These are phyloP conservation scores for Diaporthe sp. DNA, from an alignment of 2,329 filamentous ascomycete species.

Conservation along the genomic window DNA sequence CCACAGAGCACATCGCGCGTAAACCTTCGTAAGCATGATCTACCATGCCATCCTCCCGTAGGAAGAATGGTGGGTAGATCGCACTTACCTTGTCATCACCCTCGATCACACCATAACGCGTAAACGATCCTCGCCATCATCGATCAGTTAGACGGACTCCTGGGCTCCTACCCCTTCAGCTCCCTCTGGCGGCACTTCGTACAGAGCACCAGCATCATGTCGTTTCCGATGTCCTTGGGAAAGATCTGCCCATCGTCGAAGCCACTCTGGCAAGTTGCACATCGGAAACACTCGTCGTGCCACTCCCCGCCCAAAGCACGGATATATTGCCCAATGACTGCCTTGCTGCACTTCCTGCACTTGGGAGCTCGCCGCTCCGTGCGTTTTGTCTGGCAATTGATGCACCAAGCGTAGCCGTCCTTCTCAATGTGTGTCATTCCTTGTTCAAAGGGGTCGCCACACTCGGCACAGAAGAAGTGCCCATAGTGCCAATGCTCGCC, in stretches of 20 bases:
- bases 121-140: neutral
- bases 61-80: neutral
- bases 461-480: slow-evolving; percentile 99
- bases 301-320: slow-evolving; percentile 92
- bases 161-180: slow-evolving; percentile 61
- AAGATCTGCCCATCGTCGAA: slow-evolving; percentile 78
- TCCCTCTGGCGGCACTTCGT: slow-evolving; percentile 72
- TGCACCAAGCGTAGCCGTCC: slow-evolving; percentile 97
- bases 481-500: slow-evolving; percentile 97
- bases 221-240: slow-evolving; percentile 65
- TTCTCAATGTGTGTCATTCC: slow-evolving; percentile 86
- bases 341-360: slow-evolving; percentile 86
- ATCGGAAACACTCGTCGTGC: slow-evolving; percentile 94
- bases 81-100: slow-evolving; percentile 30
- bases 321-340: slow-evolving; percentile 91
- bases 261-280: slow-evolving; percentile 71
- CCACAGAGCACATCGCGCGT: slow-evolving; percentile 33
- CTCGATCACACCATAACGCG: neutral
- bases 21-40: slow-evolving; percentile 36
- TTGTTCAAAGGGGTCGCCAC: slow-evolving; percentile 90
- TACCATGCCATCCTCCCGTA: neutral
- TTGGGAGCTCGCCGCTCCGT: slow-evolving; percentile 91
- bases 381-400: slow-evolving; percentile 91
- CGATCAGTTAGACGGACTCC: slow-evolving; percentile 6
- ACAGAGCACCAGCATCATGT: slow-evolving; percentile 69